A percentile compares a stretch with the other conserved stretches of the same genome.
Evolutionary conservation across 2,329 filamentous ascomycete species (phyloP).

Genomic region (Whalleya microplaca): DNA sequence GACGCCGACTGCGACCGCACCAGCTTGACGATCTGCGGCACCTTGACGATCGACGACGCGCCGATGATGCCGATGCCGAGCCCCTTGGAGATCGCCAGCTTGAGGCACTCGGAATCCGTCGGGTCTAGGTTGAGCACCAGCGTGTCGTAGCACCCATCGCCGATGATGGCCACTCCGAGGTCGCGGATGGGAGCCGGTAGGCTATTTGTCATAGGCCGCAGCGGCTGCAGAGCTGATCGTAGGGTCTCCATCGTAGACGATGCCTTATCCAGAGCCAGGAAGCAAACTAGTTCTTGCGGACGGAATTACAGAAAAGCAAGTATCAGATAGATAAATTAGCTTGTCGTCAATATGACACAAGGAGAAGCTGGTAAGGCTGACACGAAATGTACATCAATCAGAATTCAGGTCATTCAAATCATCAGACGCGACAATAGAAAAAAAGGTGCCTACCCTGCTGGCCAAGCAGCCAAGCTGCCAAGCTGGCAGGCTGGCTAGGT

Average conservation of each 20-base stretch:
- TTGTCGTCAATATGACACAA: neutral
- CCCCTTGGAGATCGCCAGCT: slow-evolving; percentile 87
- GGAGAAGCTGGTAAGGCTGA: neutral
- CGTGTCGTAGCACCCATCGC: slow-evolving; percentile 80
- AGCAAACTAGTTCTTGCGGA: neutral
- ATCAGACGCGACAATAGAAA: neutral
- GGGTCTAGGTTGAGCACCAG: slow-evolving; percentile 85
- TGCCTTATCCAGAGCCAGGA: neutral
- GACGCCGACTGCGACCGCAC: slow-evolving; percentile 77
- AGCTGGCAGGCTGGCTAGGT: too few species aligned
- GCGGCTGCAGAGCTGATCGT: slow-evolving; percentile 64
- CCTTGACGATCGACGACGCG: slow-evolving; percentile 89
- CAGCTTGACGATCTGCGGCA: slow-evolving; percentile 95
- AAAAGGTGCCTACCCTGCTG: neutral
- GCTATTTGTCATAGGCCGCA: slow-evolving; percentile 69
- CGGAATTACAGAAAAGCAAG: neutral
- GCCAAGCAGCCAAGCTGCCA: too few species aligned
- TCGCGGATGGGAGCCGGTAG: slow-evolving; percentile 77
- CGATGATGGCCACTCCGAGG: slow-evolving; percentile 78
- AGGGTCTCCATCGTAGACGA: slow-evolving; percentile 60
- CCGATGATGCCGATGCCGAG: slow-evolving; percentile 93
- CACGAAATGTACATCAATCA: neutral
- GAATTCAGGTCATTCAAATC: neutral
- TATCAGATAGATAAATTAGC: neutral
- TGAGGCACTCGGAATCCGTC: slow-evolving; percentile 77